A percentile compares a stretch with the other conserved stretches of the same genome.
Evolutionary conservation across 2,329 filamentous ascomycete species (phyloP).

Genomic region (Metarhizium humberi): DNA sequence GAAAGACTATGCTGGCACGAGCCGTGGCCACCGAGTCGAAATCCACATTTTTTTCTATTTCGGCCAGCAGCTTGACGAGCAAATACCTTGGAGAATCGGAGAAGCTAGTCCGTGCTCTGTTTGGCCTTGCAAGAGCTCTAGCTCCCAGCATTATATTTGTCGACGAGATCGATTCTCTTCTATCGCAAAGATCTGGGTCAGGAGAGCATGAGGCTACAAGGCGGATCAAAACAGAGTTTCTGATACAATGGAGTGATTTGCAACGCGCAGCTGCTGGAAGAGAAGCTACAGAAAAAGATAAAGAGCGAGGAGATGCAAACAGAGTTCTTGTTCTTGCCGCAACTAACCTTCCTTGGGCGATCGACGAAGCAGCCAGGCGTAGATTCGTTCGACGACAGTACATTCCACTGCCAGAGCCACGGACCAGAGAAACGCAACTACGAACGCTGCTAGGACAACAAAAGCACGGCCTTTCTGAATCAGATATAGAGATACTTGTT

Average conservation of each 20-base stretch:
- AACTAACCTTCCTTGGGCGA: slow-evolving; percentile 95
- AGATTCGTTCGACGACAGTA: slow-evolving; percentile 92
- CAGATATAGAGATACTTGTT: slow-evolving; percentile 68
- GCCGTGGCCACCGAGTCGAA: slow-evolving; percentile 87
- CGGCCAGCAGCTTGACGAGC: slow-evolving; percentile 84
- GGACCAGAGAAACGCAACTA: slow-evolving; percentile 72
- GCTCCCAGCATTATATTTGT: slow-evolving; percentile 97
- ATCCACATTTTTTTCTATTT: slow-evolving; percentile 96
- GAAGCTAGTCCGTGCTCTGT: slow-evolving; percentile 88
- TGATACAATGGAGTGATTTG: slow-evolving; percentile 95
- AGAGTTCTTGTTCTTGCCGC: slow-evolving; percentile 88
- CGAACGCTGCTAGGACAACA: slow-evolving; percentile 75
- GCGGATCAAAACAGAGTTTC: slow-evolving; percentile 92
- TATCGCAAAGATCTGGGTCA: slow-evolving; percentile 73
- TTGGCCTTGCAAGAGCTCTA: slow-evolving; percentile 77
- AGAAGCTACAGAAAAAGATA: slow-evolving; percentile 57
- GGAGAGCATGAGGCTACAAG: slow-evolving; percentile 89
- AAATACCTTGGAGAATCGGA: slow-evolving; percentile 96
- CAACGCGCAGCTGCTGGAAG: slow-evolving; percentile 85
- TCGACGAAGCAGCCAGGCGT: slow-evolving; percentile 86
- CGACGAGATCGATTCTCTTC: slow-evolving; percentile 91
- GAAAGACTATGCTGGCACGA: slow-evolving; percentile 95
- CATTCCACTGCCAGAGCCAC: slow-evolving; percentile 82
- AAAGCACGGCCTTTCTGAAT: slow-evolving; percentile 66
- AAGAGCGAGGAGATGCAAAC: slow-evolving; percentile 69